Conservation (phyloP, 768 basidiomycete genomes). For the Xerocomus spinulosus region DNA sequence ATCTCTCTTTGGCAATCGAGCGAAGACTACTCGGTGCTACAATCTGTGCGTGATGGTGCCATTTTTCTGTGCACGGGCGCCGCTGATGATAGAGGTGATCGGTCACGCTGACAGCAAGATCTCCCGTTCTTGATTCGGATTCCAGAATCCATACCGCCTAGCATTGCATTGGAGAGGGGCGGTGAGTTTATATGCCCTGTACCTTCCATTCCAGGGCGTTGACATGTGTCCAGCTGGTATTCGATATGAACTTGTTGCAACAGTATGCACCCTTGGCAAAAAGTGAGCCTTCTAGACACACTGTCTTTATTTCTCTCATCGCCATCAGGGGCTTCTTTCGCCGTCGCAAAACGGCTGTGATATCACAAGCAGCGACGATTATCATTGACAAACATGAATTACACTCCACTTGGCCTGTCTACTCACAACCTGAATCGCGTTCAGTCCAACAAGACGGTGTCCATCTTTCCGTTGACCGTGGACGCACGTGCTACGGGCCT, state of each 20-base stretch:
- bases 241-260: constrained; percentile 86
- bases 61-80: neutral
- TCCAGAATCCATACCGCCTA: constrained; percentile 89
- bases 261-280: constrained; percentile 82
- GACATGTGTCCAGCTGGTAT: constrained; percentile 64
- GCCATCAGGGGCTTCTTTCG: constrained; percentile 64
- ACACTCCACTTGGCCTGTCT: constrained; percentile 91
- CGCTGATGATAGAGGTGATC: constrained; percentile 4
- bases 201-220: neutral
- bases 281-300: constrained; percentile 42
- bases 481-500: constrained; percentile 78
- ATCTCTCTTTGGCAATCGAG: constrained; percentile 78
- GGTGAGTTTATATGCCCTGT: constrained; percentile 37
- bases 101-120: constrained; percentile 55
- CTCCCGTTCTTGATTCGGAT: constrained; percentile 88
- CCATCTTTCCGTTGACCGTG: constrained; percentile 70
- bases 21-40: constrained; percentile 66
- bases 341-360: constrained; percentile 65
- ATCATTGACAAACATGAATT: constrained; percentile 92
- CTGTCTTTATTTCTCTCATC: neutral
- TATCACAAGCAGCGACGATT: constrained; percentile 64
- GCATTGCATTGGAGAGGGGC: constrained; percentile 70
- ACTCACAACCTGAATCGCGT: constrained; percentile 73
- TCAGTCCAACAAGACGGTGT: constrained; percentile 62
- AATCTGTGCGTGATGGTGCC: constrained; percentile 47